Evolutionary conservation across 352 stramenopile genomes (phyloP).

Genomic region (Albugo laibachii): DNA sequence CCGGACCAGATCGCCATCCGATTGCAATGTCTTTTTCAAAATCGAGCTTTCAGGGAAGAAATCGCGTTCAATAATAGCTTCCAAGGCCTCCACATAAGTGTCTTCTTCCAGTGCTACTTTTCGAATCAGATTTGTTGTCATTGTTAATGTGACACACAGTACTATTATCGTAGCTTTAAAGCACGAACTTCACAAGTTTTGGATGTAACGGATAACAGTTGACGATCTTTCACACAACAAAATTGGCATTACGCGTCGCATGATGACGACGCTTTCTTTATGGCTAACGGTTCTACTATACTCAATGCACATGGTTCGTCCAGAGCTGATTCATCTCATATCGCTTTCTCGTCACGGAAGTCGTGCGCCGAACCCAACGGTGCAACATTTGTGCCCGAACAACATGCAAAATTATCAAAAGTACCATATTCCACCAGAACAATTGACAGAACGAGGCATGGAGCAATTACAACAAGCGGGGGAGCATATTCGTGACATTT

Average conservation of each 20-base stretch:
- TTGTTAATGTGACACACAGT: neutral
- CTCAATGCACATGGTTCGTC: neutral
- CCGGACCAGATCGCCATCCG: slow-evolving; percentile 18
- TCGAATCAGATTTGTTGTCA: slow-evolving; percentile 11
- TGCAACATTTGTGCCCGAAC: slow-evolving; percentile 40
- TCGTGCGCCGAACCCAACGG: slow-evolving; percentile 40
- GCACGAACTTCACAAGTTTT: neutral
- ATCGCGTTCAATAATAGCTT: slow-evolving; percentile 69
- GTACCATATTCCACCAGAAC: slow-evolving; percentile 44
- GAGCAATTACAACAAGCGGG: slow-evolving; percentile 41
- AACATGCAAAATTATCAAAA: slow-evolving; percentile 30
- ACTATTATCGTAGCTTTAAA: neutral
- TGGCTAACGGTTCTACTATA: neutral
- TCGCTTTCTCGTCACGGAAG: slow-evolving; percentile 52
- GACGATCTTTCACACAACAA: neutral
- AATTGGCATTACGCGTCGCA: neutral
- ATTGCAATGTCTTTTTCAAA: slow-evolving; percentile 16
- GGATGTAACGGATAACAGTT: slow-evolving; percentile 1
- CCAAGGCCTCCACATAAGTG: slow-evolving; percentile 47
- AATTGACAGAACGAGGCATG: slow-evolving; percentile 57
- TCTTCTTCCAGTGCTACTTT: slow-evolving; percentile 59
- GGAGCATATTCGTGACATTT: slow-evolving; percentile 44
- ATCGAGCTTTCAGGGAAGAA: slow-evolving; percentile 61
- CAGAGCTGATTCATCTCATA: slow-evolving; percentile 37
- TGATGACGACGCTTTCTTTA: neutral